Percentiles rank a stretch among this genome's conserved stretches.
These are phyloP conservation scores for Lophium mytilinum DNA, from an alignment of 495 filamentous ascomycete species.

Conservation along the genomic window DNA sequence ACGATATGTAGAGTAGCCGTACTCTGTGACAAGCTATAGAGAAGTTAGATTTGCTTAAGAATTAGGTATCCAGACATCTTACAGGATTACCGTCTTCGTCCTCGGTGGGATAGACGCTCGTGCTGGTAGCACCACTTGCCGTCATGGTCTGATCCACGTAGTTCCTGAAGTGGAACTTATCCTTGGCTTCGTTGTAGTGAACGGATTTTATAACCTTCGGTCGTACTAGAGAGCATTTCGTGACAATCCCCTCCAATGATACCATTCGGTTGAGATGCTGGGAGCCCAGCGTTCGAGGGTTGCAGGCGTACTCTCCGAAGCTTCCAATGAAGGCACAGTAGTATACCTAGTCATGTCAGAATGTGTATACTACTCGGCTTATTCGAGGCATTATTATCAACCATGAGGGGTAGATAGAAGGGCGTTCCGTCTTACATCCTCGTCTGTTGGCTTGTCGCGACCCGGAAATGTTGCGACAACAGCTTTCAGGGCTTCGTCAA, in stretches of 20 bases:
- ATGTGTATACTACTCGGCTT: not conserved
- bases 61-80: slow-evolving; percentile 17
- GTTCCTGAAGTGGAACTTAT: slow-evolving; percentile 73
- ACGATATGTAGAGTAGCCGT: slow-evolving; percentile 88
- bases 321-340: slow-evolving; percentile 93
- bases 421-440: slow-evolving; percentile 42
- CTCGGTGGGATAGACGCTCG: slow-evolving; percentile 89
- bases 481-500: slow-evolving; percentile 81
- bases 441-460: slow-evolving; percentile 48
- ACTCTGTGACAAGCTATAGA: slow-evolving; percentile 73
- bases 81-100: slow-evolving; percentile 74
- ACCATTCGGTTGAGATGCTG: slow-evolving; percentile 90
- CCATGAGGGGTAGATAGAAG: too few species aligned
- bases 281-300: slow-evolving; percentile 85
- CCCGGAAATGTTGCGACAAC: slow-evolving; percentile 71
- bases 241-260: slow-evolving; percentile 95
- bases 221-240: slow-evolving; percentile 86
- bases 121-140: slow-evolving; percentile 72
- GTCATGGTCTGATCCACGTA: slow-evolving; percentile 97
- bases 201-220: slow-evolving; percentile 98
- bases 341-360: slow-evolving; percentile 47
- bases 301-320: slow-evolving; percentile 91
- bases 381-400: not conserved
- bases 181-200: slow-evolving; percentile 80
- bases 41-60: not conserved